Percentiles rank a stretch among this genome's conserved stretches.
These are phyloP conservation scores for Vanderwaltozyma polyspora DNA, from an alignment of 805 yeast genomes.

Conservation along the genomic window DNA sequence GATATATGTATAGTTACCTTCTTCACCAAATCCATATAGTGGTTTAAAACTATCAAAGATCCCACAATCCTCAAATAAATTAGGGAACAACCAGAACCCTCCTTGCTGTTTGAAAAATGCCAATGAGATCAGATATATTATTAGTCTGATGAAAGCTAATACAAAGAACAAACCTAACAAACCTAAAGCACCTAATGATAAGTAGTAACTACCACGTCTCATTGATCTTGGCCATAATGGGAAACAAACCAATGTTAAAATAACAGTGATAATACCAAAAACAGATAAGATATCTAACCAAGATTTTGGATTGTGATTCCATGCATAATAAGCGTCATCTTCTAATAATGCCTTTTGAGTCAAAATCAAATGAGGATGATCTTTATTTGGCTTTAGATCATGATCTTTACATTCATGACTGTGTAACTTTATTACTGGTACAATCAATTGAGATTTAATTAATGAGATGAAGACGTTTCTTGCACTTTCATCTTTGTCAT, in stretches of 20 bases:
- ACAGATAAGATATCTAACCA: slow-evolving; percentile 33
- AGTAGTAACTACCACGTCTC: slow-evolving; percentile 85
- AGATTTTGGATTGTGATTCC: slow-evolving; percentile 67
- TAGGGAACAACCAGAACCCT: slow-evolving; percentile 96
- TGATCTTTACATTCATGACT: slow-evolving; percentile 53
- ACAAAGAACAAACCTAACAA: slow-evolving; percentile 65
- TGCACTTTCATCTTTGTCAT: slow-evolving; percentile 39
- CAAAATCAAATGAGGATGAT: slow-evolving; percentile 48
- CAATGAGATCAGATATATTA: slow-evolving; percentile 41
- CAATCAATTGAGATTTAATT: slow-evolving; percentile 61
- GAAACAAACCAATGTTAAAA: slow-evolving; percentile 61
- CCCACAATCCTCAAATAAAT: slow-evolving; percentile 90
- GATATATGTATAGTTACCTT: slow-evolving; percentile 23
- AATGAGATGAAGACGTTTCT: slow-evolving; percentile 51
- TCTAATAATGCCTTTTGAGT: slow-evolving; percentile 46
- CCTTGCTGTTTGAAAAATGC: slow-evolving; percentile 32
- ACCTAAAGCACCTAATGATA: slow-evolving; percentile 67
- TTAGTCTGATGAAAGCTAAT: slow-evolving; percentile 67
- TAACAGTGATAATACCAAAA: slow-evolving; percentile 41
- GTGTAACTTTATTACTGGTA: slow-evolving; percentile 67
- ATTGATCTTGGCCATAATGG: slow-evolving; percentile 91
- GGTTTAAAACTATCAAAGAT: slow-evolving; percentile 88
- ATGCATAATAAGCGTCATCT: slow-evolving; percentile 65
- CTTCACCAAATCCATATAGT: slow-evolving; percentile 69
- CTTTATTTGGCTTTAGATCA: slow-evolving; percentile 51